Evolutionary conservation across 495 filamentous ascomycete species (phyloP).

Genomic region (Pseudomonodictys pantanalensis): DNA sequence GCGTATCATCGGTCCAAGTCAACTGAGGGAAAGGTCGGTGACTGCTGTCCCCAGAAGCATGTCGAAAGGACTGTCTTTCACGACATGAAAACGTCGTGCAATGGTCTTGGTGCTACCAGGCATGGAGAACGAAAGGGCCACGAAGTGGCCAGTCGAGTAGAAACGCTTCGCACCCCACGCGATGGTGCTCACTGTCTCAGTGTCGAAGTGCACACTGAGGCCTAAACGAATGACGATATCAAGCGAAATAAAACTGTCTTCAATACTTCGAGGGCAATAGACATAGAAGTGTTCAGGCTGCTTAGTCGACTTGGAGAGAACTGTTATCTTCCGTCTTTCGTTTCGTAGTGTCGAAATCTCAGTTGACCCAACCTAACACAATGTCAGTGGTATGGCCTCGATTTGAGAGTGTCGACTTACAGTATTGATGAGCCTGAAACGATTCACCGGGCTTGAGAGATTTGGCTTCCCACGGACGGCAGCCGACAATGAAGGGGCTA

Average conservation of each 20-base stretch:
- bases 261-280: not conserved
- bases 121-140: slow-evolving; percentile 5
- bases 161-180: slow-evolving; percentile 2
- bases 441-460: not conserved
- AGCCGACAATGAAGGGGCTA: slow-evolving; percentile 3
- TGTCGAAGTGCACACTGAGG: slow-evolving; percentile 1
- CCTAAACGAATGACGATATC: not conserved
- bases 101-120: slow-evolving; percentile 1
- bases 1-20: slow-evolving; percentile 1
- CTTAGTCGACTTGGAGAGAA: not conserved
- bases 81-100: slow-evolving; percentile 4
- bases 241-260: slow-evolving; percentile 7
- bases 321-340: slow-evolving; percentile 2
- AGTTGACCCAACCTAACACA: not conserved
- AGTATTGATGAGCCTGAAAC: not conserved
- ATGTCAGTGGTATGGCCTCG: slow-evolving; percentile 1
- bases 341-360: slow-evolving; percentile 6
- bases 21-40: slow-evolving; percentile 5
- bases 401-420: not conserved
- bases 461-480: not conserved
- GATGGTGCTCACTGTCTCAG: not conserved
- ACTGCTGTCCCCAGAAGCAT: slow-evolving; percentile 1
- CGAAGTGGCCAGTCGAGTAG: slow-evolving; percentile 6
- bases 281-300: not conserved
- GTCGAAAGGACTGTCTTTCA: slow-evolving; percentile 7